A percentile compares a stretch with the other conserved stretches of the same genome.
phyloP scores from a whole-genome alignment of 2,329 filamentous ascomycete genomes.

The Colletotrichum truncatum region DNA sequence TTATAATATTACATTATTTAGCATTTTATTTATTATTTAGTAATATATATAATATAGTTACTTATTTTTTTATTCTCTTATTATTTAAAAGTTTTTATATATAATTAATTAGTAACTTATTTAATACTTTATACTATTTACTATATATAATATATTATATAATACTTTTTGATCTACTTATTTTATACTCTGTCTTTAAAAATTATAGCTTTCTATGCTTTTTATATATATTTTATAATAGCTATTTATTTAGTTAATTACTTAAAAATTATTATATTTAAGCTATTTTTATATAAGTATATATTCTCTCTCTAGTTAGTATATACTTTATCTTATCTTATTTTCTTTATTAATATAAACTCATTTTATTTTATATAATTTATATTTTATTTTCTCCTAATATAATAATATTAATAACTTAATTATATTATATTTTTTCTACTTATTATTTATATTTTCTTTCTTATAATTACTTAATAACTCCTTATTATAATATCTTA shows the following conservation, averaged over 20 bases:
- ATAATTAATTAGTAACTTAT: not conserved
- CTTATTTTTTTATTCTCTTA: not conserved
- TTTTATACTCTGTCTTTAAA: not conserved
- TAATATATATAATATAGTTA: not conserved
- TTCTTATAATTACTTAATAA: not conserved
- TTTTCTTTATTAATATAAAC: not conserved
- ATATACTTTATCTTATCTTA: not conserved
- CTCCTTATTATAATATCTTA: not conserved
- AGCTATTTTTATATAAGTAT: not conserved
- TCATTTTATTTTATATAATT: not conserved
- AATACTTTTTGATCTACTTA: not conserved
- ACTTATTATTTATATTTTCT: not conserved
- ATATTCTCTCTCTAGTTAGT: not conserved
- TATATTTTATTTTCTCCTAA: not conserved
- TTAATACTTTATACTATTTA: not conserved
- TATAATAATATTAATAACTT: not conserved
- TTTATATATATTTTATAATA: not conserved
- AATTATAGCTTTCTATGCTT: not conserved
- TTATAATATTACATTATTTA: conserved; percentile 40
- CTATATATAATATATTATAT: not conserved
- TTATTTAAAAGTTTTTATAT: not conserved
- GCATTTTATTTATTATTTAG: not conserved
- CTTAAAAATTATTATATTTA: not conserved
- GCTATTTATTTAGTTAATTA: not conserved
- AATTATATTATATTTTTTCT: not conserved